phyloP scores from a whole-genome alignment of 73 alveolate genomes.

The Vitrella brassicaformis region DNA sequence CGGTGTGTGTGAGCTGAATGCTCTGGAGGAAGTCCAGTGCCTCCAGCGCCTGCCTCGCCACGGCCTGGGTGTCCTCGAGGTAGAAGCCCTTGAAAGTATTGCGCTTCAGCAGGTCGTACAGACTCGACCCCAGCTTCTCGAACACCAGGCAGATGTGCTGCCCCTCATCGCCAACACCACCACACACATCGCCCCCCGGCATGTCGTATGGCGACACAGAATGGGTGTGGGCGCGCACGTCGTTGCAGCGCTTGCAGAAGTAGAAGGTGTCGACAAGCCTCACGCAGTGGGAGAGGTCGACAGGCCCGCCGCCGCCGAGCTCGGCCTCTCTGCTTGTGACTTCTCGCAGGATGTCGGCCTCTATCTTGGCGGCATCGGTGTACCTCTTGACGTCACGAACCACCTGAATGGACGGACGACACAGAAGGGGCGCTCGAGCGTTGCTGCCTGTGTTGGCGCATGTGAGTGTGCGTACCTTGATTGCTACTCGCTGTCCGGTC shows the following conservation, averaged over 20 bases:
- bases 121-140: constrained; percentile 67
- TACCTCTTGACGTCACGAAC: constrained; percentile 68
- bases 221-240: too few relatives aligned
- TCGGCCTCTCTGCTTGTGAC: constrained; percentile 2
- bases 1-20: neutral
- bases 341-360: constrained; percentile 55
- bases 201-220: too few relatives aligned
- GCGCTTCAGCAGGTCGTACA: constrained; percentile 60
- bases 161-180: too few relatives aligned
- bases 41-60: neutral
- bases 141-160: constrained; percentile 57
- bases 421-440: too few relatives aligned
- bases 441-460: too few relatives aligned
- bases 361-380: constrained; percentile 67
- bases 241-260: too few relatives aligned
- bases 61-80: neutral
- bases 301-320: neutral
- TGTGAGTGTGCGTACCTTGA: too few relatives aligned
- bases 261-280: constrained; percentile 40
- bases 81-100: constrained; percentile 44
- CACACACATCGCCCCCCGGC: too few relatives aligned
- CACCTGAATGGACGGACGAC: constrained; percentile 56
- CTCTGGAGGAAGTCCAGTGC: neutral
- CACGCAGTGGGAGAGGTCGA: neutral
- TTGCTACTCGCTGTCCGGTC: too few relatives aligned